phyloP scores from a whole-genome alignment of 306 rosid genomes.

The Quercus robur region DNA sequence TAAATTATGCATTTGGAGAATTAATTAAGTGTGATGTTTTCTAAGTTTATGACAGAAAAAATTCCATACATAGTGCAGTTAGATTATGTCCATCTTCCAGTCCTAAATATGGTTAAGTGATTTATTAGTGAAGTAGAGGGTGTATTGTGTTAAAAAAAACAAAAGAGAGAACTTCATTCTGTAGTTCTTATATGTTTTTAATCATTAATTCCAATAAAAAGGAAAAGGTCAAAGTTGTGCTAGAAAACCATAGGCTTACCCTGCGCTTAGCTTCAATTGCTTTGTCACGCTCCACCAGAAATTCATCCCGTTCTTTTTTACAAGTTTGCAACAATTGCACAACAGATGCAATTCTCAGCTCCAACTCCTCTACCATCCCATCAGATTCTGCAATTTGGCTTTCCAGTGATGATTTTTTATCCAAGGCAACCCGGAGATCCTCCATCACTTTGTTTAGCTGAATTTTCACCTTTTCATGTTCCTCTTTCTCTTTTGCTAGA shows the following conservation, averaged over 20 bases:
- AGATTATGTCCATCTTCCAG: neutral
- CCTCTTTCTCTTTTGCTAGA: conserved; percentile 32
- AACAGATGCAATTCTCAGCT: conserved; percentile 35
- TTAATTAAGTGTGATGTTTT: neutral
- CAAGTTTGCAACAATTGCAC: conserved; percentile 39
- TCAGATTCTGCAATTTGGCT: conserved; percentile 37
- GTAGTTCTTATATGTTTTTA: neutral
- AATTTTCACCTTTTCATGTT: conserved; percentile 29
- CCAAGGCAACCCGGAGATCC: conserved; percentile 29
- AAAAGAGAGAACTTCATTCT: neutral
- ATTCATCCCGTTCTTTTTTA: conserved; percentile 45
- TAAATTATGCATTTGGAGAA: neutral
- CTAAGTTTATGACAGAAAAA: neutral
- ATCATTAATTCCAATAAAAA: conserved; percentile 2
- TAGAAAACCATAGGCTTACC: conserved; percentile 34
- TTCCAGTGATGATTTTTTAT: conserved; percentile 30
- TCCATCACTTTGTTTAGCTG: conserved; percentile 29
- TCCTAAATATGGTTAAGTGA: neutral
- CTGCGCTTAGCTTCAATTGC: conserved; percentile 49
- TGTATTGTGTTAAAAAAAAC: neutral
- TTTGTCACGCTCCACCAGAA: conserved; percentile 43
- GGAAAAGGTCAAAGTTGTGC: neutral
- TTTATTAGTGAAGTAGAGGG: neutral
- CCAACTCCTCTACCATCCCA: conserved; percentile 29
- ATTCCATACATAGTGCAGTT: no score